Evolutionary conservation across 2,329 filamentous ascomycete genomes (phyloP), one percentile per base, ranked within the genome.

Genomic region (Trichoderma endophyticum): DNA sequence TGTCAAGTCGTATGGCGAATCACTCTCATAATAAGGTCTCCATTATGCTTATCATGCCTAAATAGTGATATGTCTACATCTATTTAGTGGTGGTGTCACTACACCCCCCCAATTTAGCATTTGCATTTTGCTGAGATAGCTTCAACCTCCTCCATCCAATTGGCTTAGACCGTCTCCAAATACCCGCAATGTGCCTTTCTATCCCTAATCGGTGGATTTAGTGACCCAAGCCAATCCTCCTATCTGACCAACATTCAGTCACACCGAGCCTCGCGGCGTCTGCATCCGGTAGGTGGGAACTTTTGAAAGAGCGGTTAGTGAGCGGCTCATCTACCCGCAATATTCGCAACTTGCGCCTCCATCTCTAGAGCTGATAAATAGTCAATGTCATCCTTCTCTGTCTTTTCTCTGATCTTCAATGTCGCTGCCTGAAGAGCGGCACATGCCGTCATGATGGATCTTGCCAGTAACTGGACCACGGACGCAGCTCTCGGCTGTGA

Each of bases 401-500:
- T n/a, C 6, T 2, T 2, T 12, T 60, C 6, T 12, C 5, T 60
- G 2, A 60, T 60, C 18, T 32, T 32, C 28, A n/a, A 34, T 60
- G 28, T 34, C 28, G 56, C 28, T 60, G 56, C 18, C 6, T 12
- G 15, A 30, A 60, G 56, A 60, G 56, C 28, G 56, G 56, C 56
- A n/a, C 56, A 32, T 32, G 56, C 26, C 26, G 26, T 60, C 28
- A 60, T 32, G 56, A 60, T 60, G 56, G 56, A 60, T 60, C 5
- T 60, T 32, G 56, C 18, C 4, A 34, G 32, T 11, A 60, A 60
- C 2, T 60, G 56, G 56, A 60, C 28, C 28, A 34, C 56, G 18
- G 56, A 30, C 56, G 28, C 56, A 60, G 18, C 15, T 34, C 57
- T 78, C 77, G 72, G 4, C 24, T 64, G 67, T 51, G 72, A 73